These are phyloP conservation scores for Sporobolomyces phaffii DNA, from an alignment of 768 basidiomycete species.

Conservation along the genomic window DNA sequence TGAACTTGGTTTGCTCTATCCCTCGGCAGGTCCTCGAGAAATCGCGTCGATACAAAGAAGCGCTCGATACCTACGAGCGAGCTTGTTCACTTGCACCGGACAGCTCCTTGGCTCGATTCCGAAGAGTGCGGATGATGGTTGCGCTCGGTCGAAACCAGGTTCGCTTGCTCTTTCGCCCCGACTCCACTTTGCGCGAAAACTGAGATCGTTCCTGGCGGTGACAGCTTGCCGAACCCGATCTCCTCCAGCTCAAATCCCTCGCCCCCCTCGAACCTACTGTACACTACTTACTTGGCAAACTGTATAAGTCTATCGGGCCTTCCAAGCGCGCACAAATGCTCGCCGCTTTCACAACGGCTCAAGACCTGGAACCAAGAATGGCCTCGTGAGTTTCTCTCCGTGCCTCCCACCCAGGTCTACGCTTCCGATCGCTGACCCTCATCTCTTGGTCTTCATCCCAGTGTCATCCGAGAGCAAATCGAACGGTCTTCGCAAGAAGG, in stretches of 20 bases:
- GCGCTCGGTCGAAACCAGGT: constrained; percentile 76
- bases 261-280: constrained; percentile 96
- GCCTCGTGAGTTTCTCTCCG: constrained; percentile 53
- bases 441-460: neutral
- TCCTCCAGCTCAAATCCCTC: constrained; percentile 69
- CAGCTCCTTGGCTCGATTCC: constrained; percentile 89
- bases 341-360: constrained; percentile 77
- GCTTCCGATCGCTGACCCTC: neutral
- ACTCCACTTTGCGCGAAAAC: no score
- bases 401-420: neutral
- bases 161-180: no score
- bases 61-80: constrained; percentile 71
- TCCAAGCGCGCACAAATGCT: constrained; percentile 61
- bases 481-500: neutral
- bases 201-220: neutral
- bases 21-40: constrained; percentile 74
- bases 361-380: constrained; percentile 83
- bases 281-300: constrained; percentile 88
- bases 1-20: no score
- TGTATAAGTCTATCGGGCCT: constrained; percentile 75
- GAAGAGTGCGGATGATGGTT: constrained; percentile 83
- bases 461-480: constrained; percentile 29
- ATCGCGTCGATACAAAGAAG: constrained; percentile 67
- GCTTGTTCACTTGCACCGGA: constrained; percentile 74
- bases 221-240: constrained; percentile 72